Conservation (phyloP, 495 filamentous ascomycete species). For the Tuber aestivum region DNA sequence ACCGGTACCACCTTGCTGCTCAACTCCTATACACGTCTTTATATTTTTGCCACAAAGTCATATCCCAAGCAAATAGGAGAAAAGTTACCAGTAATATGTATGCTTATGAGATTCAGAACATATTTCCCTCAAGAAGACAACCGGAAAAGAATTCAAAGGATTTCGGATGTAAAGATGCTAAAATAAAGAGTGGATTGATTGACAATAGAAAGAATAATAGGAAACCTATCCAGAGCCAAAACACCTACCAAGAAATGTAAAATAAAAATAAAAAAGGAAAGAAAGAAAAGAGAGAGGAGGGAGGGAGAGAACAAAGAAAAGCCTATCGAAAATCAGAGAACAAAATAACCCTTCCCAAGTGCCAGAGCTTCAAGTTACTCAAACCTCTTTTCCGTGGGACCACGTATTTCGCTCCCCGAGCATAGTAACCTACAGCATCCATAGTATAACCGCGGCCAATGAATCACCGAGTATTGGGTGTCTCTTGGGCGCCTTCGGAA, state of each 20-base stretch:
- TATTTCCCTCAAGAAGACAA: not conserved
- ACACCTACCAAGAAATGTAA: slow-evolving; percentile 12
- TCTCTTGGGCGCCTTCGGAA: not conserved
- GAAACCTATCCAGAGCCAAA: slow-evolving; percentile 8
- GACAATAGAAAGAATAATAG: not conserved
- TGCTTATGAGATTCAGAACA: not conserved
- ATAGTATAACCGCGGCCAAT: not conserved
- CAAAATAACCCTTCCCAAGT: slow-evolving; percentile 19
- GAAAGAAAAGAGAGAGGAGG: not conserved
- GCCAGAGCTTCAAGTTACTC: slow-evolving; percentile 3
- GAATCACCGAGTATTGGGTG: slow-evolving; percentile 10
- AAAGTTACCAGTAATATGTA: not conserved
- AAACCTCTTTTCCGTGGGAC: slow-evolving; percentile 6
- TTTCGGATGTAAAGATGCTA: not conserved
- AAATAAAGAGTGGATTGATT: not conserved
- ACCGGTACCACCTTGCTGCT: not conserved
- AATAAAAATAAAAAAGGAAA: not conserved
- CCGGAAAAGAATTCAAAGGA: not conserved
- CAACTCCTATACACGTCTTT: not conserved
- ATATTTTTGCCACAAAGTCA: not conserved
- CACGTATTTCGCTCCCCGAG: not conserved
- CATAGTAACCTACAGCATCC: slow-evolving; percentile 8
- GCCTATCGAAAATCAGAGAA: slow-evolving; percentile 28
- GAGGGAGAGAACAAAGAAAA: slow-evolving; percentile 25
- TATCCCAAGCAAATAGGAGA: not conserved